Evolutionary conservation across 768 basidiomycete genomes (phyloP), one percentile per base, ranked within the genome.

Genomic region (Terana coerulea): DNA sequence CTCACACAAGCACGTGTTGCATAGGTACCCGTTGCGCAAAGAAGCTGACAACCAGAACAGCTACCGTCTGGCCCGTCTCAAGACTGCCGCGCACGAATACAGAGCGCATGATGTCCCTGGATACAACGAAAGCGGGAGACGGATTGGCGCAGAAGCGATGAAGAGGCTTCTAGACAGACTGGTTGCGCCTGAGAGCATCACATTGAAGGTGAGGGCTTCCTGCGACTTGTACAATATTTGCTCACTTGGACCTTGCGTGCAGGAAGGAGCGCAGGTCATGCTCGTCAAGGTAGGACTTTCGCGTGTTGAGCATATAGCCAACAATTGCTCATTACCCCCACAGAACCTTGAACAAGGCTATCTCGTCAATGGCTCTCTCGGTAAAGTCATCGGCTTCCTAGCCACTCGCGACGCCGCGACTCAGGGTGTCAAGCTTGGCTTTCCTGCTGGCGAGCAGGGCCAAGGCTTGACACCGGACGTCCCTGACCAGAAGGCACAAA

Each of bases 221-320:
- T 22, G 9, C 25, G 14, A 34, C 25, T 12, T 19, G 15, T 41
- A 15, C 17, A 15, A 3, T 15, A 17, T 9, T 29, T n/a, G 41
- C 35, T 36, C 25, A 36, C 47, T 52, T 35, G 11, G 14, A 12
- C n/a, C n/a, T n/a, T 36, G 4, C 24, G 17, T 11, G 9, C 50
- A 91, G 79, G 72, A 85, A 46, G 86, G 85, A 11, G 88, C 91
- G 3, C 93, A 95, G 64, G 93, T 95, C 3, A 91, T 91, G 89
- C 64, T 88, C 2, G 75, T 87, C 57, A 87, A 87, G 74, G 86
- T 81, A 52, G n/a, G n/a, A n/a, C n/a, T n/a, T n/a, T n/a, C 22
- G 17, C 31, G 26, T 24, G 6, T 47, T 4, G 11, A 26, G 5
- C 17, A 5, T 17, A 26, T 25, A 14, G 7, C 40, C 28, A 9